Evolutionary conservation across 345 rosid species (phyloP).

Genomic region (Raphanus raphanistrum): DNA sequence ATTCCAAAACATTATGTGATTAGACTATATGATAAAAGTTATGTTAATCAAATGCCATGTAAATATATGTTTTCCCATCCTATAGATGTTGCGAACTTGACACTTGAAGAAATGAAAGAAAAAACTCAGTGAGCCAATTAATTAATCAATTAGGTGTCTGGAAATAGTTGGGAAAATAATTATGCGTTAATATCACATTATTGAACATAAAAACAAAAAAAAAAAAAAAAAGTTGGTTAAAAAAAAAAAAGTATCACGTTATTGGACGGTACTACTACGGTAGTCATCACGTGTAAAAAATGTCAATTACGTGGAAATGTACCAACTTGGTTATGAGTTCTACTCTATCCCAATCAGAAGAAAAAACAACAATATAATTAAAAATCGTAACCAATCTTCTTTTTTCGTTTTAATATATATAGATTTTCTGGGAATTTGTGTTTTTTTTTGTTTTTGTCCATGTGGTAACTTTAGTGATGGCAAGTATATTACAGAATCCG

Average conservation of each 20-base stretch:
- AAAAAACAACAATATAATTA: not conserved
- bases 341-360: not conserved
- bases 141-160: not conserved
- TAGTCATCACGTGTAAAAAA: constrained; percentile 25
- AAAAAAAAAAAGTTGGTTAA: too few relatives aligned
- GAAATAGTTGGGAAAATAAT: not conserved
- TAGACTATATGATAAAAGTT: not conserved
- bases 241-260: not conserved
- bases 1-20: not conserved
- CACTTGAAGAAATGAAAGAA: not conserved
- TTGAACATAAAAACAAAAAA: not conserved
- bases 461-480: constrained; percentile 1
- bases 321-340: constrained; percentile 1
- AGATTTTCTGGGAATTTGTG: not conserved
- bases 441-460: not conserved
- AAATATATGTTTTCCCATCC: not conserved
- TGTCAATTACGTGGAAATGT: constrained; percentile 18
- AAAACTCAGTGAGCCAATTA: not conserved
- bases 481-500: not conserved
- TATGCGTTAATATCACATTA: not conserved
- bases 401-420: not conserved
- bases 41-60: not conserved
- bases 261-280: constrained; percentile 1
- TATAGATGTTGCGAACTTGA: not conserved
- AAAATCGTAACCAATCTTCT: not conserved